phyloP scores from a whole-genome alignment of 2,329 filamentous ascomycete genomes.

The Arthroderma uncinatum region DNA sequence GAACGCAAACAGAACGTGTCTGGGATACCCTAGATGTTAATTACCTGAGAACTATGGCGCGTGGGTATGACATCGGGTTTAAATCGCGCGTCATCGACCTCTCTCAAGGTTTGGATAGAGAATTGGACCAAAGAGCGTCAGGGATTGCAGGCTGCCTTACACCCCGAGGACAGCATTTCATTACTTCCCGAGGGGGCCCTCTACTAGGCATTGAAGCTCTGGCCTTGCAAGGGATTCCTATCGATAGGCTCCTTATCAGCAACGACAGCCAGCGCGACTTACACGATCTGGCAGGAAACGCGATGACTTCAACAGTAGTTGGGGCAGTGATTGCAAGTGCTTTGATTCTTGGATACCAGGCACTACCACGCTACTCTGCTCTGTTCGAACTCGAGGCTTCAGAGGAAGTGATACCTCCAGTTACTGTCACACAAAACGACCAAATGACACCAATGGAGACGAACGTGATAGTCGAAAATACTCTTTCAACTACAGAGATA shows the following conservation, averaged over 20 bases:
- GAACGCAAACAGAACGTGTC: constrained; percentile 47
- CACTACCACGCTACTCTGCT: constrained; percentile 19
- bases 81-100: constrained; percentile 50
- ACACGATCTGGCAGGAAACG: constrained; percentile 64
- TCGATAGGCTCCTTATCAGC: constrained; percentile 51
- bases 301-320: constrained; percentile 65
- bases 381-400: neutral
- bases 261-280: constrained; percentile 51
- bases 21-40: constrained; percentile 56
- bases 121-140: constrained; percentile 35
- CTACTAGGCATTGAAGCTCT: constrained; percentile 54
- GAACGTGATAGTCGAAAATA: constrained; percentile 5
- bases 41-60: constrained; percentile 40
- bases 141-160: constrained; percentile 59
- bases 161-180: constrained; percentile 50
- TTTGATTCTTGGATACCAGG: constrained; percentile 36
- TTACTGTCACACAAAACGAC: constrained; percentile 9
- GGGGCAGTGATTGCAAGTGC: constrained; percentile 51
- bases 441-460: constrained; percentile 14
- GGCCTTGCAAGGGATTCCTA: constrained; percentile 56
- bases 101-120: constrained; percentile 61
- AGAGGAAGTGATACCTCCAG: neutral
- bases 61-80: constrained; percentile 47
- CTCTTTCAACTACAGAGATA: constrained; percentile 16
- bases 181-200: constrained; percentile 49